Percentiles rank a stretch among this genome's conserved stretches.
phyloP scores from a whole-genome alignment of 768 basidiomycete species.

The Mycena leptocephala region DNA sequence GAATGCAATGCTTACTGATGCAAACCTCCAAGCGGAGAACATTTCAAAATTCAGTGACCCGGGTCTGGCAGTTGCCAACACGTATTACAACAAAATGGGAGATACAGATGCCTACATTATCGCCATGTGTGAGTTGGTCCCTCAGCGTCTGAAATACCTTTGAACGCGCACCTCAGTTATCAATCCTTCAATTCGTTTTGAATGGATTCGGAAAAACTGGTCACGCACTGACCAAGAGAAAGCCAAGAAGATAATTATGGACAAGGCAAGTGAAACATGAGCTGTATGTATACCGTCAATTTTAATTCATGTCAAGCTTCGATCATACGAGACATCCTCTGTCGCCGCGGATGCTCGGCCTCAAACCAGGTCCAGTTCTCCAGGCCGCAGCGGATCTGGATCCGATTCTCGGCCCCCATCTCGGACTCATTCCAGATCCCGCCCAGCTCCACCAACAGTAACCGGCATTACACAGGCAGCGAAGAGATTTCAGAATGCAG shows the following conservation, averaged over 20 bases:
- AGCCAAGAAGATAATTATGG: not conserved
- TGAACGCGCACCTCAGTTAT: not conserved
- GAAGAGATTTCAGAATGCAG: not conserved
- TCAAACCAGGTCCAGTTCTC: not conserved
- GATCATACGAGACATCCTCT: not conserved
- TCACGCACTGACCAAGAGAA: not conserved
- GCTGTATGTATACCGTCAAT: too few species aligned
- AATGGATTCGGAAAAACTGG: too few species aligned
- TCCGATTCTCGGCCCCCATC: too few species aligned
- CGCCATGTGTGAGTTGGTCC: not conserved
- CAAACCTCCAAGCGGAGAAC: not conserved
- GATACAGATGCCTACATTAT: not conserved
- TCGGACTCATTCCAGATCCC: not conserved
- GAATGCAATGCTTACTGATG: not conserved
- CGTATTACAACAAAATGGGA: not conserved
- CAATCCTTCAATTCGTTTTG: too few species aligned
- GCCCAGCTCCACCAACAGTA: not conserved
- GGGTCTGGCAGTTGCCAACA: not conserved
- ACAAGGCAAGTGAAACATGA: not conserved
- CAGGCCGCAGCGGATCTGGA: too few species aligned
- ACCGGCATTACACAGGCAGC: not conserved
- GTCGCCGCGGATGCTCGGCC: not conserved
- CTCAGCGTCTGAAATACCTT: not conserved
- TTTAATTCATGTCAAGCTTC: constrained; percentile 1
- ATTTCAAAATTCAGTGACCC: not conserved